Evolutionary conservation across 2,329 filamentous ascomycete species (phyloP).

Genomic region (Cryphonectria carpinicola): DNA sequence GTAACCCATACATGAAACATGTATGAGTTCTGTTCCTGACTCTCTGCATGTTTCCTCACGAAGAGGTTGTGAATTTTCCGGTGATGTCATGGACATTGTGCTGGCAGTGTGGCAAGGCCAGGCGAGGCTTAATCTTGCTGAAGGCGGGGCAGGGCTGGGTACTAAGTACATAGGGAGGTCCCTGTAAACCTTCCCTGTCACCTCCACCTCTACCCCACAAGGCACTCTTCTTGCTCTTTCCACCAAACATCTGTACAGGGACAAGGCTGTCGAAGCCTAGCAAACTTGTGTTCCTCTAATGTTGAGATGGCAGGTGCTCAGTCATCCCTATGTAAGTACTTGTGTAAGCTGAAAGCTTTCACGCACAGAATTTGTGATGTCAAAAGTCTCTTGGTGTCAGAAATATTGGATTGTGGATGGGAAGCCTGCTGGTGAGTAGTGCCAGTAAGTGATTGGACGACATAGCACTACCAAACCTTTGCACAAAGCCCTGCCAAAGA

Average conservation of each 20-base stretch:
- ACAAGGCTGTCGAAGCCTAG: background rate
- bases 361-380: background rate
- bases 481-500: too few species aligned
- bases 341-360: background rate
- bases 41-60: background rate
- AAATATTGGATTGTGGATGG: background rate
- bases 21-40: background rate
- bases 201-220: background rate
- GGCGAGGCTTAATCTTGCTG: background rate
- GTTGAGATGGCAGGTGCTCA: background rate
- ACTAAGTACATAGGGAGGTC: background rate
- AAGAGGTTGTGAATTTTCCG: background rate
- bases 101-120: background rate
- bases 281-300: background rate
- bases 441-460: background rate
- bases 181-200: background rate
- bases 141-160: background rate
- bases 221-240: background rate
- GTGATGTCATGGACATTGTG: constrained; percentile 1
- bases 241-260: background rate
- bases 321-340: too few species aligned
- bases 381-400: background rate
- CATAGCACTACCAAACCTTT: too few species aligned
- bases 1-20: background rate
- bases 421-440: background rate